Evolutionary conservation across 2,329 filamentous ascomycete genomes (phyloP).

Genomic region (Dactylellina leptospora): DNA sequence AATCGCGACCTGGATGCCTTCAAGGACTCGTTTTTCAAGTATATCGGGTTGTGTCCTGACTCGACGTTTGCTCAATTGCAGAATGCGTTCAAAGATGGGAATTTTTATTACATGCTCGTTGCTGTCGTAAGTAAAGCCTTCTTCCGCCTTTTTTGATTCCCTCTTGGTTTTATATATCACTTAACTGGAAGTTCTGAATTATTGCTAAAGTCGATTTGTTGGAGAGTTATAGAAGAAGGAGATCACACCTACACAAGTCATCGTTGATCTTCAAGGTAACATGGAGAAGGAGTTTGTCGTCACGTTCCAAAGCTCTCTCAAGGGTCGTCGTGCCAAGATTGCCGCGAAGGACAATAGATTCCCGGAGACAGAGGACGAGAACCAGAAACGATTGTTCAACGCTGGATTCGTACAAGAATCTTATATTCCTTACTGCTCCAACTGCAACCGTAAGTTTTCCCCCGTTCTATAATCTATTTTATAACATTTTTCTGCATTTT

Average conservation of each 20-base stretch:
- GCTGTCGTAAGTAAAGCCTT: conserved; percentile 62
- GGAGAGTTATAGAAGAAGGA: conserved; percentile 63
- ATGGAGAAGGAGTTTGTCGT: conserved; percentile 72
- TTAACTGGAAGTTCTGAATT: too few species aligned
- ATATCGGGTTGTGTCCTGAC: conserved; percentile 69
- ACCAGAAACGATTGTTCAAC: conserved; percentile 71
- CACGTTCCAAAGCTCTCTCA: conserved; percentile 69
- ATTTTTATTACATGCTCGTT: conserved; percentile 70
- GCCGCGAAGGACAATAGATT: conserved; percentile 67
- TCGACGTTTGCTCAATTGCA: conserved; percentile 71
- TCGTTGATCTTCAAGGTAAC: conserved; percentile 77
- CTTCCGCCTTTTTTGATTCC: too few species aligned
- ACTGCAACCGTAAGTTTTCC: conserved; percentile 65
- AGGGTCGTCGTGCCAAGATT: conserved; percentile 63
- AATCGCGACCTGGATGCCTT: conserved; percentile 71
- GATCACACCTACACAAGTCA: conserved; percentile 69
- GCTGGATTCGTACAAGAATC: conserved; percentile 72
- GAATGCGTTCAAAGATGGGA: conserved; percentile 66
- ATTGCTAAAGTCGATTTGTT: neutral
- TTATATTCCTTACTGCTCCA: conserved; percentile 69
- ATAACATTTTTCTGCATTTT: conserved; percentile 5
- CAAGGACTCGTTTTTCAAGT: conserved; percentile 67
- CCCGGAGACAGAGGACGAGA: conserved; percentile 69
- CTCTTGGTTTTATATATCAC: too few species aligned
- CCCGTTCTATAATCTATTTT: neutral